Base-by-base conservation (phyloP, 2,329 filamentous ascomycete species). In the Phoma herbarum region DNA sequence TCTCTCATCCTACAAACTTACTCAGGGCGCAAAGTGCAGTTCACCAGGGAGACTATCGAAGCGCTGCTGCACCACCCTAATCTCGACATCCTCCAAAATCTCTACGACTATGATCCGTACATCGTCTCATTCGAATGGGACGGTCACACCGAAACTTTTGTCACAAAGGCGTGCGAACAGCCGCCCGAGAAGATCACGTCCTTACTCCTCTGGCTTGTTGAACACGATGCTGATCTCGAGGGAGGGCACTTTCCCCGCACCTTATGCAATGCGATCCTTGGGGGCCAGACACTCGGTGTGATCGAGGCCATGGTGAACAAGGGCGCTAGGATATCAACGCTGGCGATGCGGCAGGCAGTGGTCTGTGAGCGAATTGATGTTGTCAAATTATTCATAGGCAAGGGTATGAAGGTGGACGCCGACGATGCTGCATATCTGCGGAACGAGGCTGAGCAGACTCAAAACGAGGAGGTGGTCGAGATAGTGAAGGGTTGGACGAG, bases 141-240 rank as follows among this genome's bases (percentile, higher is more conserved):
- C 31, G 20, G 26, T 31, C 53, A 60, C 18, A 43, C 46, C 10
- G 50, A 29, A 29, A 60, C 58, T 23, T 60, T 57, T 25, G 48
- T 60, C 28, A 57, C 58, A 28, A 55, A 57, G 49, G 58, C 58
- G 29, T 60, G 58, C 53, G 46, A 57, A 45, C 58, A 57, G 33
- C 48, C 58, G 12, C 53, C 52, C 18, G 37, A 57, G 43, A 50
- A 53, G 18, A 60, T 60, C 44, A 46, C 47, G 22, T 28, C 52
- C 11, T 23, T 60, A 23, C 53, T 60, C 9, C 48, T 35, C 6
- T 60, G 39, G 35, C 48, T 57, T 9, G 51, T 60, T 3, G 53
- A 57, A 18, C 47, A 60, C 22, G 58, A 50, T 39, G 58, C 52
- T 1, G 58, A 57, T 37, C 43, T 60, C 8, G 43, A 54, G 37